phyloP scores from a whole-genome alignment of 2,329 filamentous ascomycete genomes.

The Calonectria hawksworthii region DNA sequence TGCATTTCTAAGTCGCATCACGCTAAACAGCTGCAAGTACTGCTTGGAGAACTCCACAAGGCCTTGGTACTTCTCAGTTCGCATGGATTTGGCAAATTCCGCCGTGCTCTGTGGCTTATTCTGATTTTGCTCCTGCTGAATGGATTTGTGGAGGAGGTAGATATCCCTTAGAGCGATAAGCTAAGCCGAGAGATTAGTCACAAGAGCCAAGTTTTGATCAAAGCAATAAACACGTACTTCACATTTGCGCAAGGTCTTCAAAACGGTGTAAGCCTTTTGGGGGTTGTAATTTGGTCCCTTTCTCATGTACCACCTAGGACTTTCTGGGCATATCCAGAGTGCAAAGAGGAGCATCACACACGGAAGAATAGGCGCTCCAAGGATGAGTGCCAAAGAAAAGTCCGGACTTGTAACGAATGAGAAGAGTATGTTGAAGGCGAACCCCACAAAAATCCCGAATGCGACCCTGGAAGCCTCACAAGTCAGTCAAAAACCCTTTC shows the following conservation, averaged over 20 bases:
- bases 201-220: not conserved
- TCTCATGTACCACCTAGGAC: constrained; percentile 56
- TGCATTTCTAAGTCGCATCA: constrained; percentile 33
- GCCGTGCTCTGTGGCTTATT: not conserved
- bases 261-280: constrained; percentile 50
- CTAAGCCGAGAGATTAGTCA: not conserved
- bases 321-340: constrained; percentile 56
- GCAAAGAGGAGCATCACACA: constrained; percentile 50
- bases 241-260: constrained; percentile 51
- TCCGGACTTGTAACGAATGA: not conserved
- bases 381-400: constrained; percentile 47
- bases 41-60: constrained; percentile 26
- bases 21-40: constrained; percentile 33
- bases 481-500: constrained; percentile 38
- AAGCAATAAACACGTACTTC: constrained; percentile 9
- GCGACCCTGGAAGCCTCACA: constrained; percentile 34
- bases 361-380: constrained; percentile 54
- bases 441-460: constrained; percentile 42
- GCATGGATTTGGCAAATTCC: not conserved
- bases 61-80: not conserved
- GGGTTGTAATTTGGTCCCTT: constrained; percentile 51
- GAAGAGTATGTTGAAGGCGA: constrained; percentile 39
- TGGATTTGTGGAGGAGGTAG: constrained; percentile 33
- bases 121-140: not conserved
- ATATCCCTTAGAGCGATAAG: not conserved